phyloP scores from a whole-genome alignment of 768 basidiomycete genomes.

The Dictyophora rubrovolvata region DNA sequence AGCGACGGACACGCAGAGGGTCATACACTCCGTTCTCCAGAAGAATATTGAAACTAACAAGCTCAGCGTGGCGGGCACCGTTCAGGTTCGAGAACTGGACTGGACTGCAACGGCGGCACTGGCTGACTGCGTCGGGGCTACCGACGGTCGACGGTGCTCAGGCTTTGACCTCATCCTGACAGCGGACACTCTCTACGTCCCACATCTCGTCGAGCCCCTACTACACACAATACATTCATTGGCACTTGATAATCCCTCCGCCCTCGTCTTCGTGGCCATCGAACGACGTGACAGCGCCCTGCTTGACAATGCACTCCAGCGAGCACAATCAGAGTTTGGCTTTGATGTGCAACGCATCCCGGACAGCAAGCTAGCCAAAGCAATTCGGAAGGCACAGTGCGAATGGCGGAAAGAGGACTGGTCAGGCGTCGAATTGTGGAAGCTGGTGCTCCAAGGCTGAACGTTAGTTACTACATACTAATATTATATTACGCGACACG shows the following conservation, averaged over 20 bases:
- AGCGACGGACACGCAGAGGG: slow-evolving; percentile 61
- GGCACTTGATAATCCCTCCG: slow-evolving; percentile 18
- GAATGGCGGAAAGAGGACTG: slow-evolving; percentile 62
- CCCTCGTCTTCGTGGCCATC: slow-evolving; percentile 51
- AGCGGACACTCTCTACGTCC: slow-evolving; percentile 72
- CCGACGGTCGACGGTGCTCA: neutral
- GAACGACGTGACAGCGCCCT: slow-evolving; percentile 69
- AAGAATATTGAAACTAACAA: slow-evolving; percentile 50
- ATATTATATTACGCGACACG: no score
- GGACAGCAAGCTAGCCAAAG: slow-evolving; percentile 46
- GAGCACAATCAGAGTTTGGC: slow-evolving; percentile 45
- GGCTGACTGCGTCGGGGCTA: slow-evolving; percentile 33
- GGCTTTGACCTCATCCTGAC: slow-evolving; percentile 64
- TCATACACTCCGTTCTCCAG: slow-evolving; percentile 52
- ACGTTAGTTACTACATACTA: no score
- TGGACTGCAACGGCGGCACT: slow-evolving; percentile 52
- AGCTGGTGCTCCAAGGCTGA: slow-evolving; percentile 21
- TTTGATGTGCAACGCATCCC: slow-evolving; percentile 52
- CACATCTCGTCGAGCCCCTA: slow-evolving; percentile 54
- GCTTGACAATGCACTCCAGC: slow-evolving; percentile 45
- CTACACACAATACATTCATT: slow-evolving; percentile 55
- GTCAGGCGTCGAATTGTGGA: slow-evolving; percentile 80
- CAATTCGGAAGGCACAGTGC: slow-evolving; percentile 45
- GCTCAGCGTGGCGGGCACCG: slow-evolving; percentile 28
- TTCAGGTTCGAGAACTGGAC: slow-evolving; percentile 59